Evolutionary conservation across 768 basidiomycete genomes (phyloP), one percentile per base, ranked within the genome.

Genomic region (Holtermannia corniformis): DNA sequence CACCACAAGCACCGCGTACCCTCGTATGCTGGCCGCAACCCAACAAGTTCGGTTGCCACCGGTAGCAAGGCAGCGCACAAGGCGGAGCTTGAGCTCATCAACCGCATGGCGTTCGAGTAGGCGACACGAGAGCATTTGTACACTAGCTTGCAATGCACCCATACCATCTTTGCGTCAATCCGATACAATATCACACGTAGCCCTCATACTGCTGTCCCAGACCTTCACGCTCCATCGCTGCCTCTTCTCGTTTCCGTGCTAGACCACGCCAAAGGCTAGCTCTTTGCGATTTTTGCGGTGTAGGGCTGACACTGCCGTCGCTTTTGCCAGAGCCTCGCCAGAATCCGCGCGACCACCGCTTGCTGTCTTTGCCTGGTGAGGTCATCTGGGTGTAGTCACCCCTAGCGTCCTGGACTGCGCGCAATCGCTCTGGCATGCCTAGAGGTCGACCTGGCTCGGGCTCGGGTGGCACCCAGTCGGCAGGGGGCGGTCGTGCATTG

Each of bases 1-100:
- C 79, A 95, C 74, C 95, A 99, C 76, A 82, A 82, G 74, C 82
- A 82, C 70, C 91, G 92, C 74, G 87, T 89, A 68, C 86, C 92
- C 11, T 77, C 78, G 67, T 95, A 95, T 67, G 93, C 92, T 40
- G 91, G 95, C 16, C 82, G 95, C 51, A 85, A 82, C 53, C 95
- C 95, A 0, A 89, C 86, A 3, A 84, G 86, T 73, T 93, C 89
- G 21, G 63, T 67, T 41, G 58, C 61, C 40, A 54, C 64, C 42
- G 63, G 64, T 20, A 50, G 44, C 26, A 69, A 90, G 85, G 60
- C 70, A 20, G 82, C 85, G 52, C 91, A 93, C 75, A 90, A 92
- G 81, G 87, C 83, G 72, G 90, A 97, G 74, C 83, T 90, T 47
- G 85, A 86, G 67, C 72, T 78, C 46, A 87, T 88, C 61, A 67